Evolutionary conservation across 2,329 filamentous ascomycete species (phyloP).

Genomic region (Cladophialophora psammophila): DNA sequence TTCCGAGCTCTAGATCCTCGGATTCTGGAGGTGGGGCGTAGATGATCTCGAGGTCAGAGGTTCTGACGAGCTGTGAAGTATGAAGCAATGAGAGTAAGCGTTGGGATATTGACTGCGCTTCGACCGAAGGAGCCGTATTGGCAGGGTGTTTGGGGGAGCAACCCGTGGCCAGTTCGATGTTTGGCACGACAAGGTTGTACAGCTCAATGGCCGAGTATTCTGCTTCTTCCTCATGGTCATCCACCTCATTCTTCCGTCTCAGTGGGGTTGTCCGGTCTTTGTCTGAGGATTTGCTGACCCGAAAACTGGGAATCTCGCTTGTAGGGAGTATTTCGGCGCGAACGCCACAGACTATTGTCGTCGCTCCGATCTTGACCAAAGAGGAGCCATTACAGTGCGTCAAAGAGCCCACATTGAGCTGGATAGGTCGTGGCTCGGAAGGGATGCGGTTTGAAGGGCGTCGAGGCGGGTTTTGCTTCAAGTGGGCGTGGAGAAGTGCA

Average conservation of each 20-base stretch:
- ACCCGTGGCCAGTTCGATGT: slow-evolving; percentile 90
- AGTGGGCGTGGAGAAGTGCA: slow-evolving; percentile 87
- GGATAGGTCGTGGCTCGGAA: slow-evolving; percentile 72
- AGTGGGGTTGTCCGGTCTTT: slow-evolving; percentile 12
- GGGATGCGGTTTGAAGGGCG: slow-evolving; percentile 84
- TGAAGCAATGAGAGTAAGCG: slow-evolving; percentile 79
- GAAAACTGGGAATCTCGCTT: slow-evolving; percentile 73
- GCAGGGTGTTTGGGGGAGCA: slow-evolving; percentile 89
- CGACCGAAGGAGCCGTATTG: slow-evolving; percentile 69
- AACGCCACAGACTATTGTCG: slow-evolving; percentile 92
- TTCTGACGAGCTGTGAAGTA: slow-evolving; percentile 70
- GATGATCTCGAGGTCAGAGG: slow-evolving; percentile 76
- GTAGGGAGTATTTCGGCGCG: slow-evolving; percentile 83
- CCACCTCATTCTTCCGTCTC: slow-evolving; percentile 46
- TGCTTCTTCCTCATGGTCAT: slow-evolving; percentile 53
- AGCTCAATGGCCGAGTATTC: slow-evolving; percentile 45
- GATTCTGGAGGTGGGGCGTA: slow-evolving; percentile 58
- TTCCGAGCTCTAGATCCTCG: slow-evolving; percentile 44
- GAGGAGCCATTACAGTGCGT: slow-evolving; percentile 90
- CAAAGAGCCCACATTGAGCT: slow-evolving; percentile 81
- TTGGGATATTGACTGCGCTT: slow-evolving; percentile 86
- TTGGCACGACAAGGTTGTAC: slow-evolving; percentile 82
- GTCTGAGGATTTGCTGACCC: slow-evolving; percentile 49
- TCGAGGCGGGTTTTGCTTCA: slow-evolving; percentile 67
- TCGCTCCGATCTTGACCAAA: slow-evolving; percentile 79